These are phyloP conservation scores for Camillea tinctor DNA, from an alignment of 2,329 filamentous ascomycete species.

Conservation along the genomic window DNA sequence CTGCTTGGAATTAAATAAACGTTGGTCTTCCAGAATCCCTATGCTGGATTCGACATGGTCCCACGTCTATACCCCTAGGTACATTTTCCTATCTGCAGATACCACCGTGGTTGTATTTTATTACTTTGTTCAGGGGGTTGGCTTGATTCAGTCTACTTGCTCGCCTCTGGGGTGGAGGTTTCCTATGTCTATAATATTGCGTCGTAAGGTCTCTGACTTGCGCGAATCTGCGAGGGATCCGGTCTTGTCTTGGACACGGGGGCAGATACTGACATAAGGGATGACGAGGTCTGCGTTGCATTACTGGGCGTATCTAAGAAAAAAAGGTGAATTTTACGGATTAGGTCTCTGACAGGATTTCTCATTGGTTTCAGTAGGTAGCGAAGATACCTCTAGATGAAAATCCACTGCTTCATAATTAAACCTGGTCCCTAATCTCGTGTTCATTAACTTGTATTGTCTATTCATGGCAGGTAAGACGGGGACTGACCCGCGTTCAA, in stretches of 20 bases:
- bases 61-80: slow-evolving; percentile 7
- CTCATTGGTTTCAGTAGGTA: slow-evolving; percentile 15
- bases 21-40: slow-evolving; percentile 1
- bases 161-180: slow-evolving; percentile 9
- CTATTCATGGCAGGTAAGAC: neutral
- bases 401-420: slow-evolving; percentile 3
- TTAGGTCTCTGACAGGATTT: slow-evolving; percentile 22
- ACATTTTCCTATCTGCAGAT: slow-evolving; percentile 22
- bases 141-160: neutral
- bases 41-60: slow-evolving; percentile 3
- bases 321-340: slow-evolving; percentile 35
- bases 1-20: slow-evolving; percentile 77
- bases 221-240: slow-evolving; percentile 43
- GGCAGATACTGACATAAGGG: slow-evolving; percentile 42
- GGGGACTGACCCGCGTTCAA: neutral
- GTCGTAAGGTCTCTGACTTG: slow-evolving; percentile 49
- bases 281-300: slow-evolving; percentile 54
- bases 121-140: slow-evolving; percentile 8
- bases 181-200: slow-evolving; percentile 22
- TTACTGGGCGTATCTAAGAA: slow-evolving; percentile 46
- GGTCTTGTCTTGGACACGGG: slow-evolving; percentile 31
- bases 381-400: slow-evolving; percentile 16
- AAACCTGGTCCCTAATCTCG: neutral
- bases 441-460: neutral
- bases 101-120: slow-evolving; percentile 30